phyloP scores from a whole-genome alignment of 2,329 filamentous ascomycete species.

The Fusarium tjaetaba region DNA sequence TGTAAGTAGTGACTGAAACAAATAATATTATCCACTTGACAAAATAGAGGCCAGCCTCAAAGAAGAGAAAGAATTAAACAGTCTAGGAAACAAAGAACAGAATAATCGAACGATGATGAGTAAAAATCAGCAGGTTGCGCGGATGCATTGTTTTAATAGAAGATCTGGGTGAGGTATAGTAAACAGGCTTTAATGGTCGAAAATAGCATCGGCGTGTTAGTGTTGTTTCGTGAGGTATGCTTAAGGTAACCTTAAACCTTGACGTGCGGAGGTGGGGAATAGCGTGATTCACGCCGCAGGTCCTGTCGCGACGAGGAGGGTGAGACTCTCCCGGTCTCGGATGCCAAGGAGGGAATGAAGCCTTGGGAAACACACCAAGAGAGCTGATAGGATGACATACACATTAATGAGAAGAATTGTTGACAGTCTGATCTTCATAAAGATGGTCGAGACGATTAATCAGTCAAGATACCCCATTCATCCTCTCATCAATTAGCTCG shows the following conservation, averaged over 20 bases:
- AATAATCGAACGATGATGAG: conserved; percentile 29
- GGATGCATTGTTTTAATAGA: conserved; percentile 18
- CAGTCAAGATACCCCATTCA: rapidly evolving
- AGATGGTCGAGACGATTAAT: too few species aligned
- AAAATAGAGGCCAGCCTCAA: conserved; percentile 25
- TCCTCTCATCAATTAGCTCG: neutral
- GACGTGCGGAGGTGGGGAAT: neutral
- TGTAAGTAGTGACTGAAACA: neutral
- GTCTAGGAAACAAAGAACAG: neutral
- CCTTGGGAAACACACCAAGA: neutral
- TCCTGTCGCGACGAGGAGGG: neutral
- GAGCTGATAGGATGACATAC: rapidly evolving
- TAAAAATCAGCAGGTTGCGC: conserved; percentile 22
- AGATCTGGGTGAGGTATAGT: neutral
- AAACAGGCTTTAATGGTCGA: neutral
- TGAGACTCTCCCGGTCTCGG: conserved; percentile 13
- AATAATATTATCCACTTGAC: conserved; percentile 6
- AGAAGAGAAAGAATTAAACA: conserved; percentile 8
- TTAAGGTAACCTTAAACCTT: conserved; percentile 21
- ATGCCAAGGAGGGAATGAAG: neutral
- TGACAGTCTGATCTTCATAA: too few species aligned
- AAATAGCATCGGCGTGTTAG: neutral
- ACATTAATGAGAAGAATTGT: too few species aligned
- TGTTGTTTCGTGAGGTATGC: conserved; percentile 1
- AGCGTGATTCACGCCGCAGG: neutral